These are phyloP conservation scores for Beta macrorhiza DNA, from an alignment of 179 eudicot species.

Conservation along the genomic window DNA sequence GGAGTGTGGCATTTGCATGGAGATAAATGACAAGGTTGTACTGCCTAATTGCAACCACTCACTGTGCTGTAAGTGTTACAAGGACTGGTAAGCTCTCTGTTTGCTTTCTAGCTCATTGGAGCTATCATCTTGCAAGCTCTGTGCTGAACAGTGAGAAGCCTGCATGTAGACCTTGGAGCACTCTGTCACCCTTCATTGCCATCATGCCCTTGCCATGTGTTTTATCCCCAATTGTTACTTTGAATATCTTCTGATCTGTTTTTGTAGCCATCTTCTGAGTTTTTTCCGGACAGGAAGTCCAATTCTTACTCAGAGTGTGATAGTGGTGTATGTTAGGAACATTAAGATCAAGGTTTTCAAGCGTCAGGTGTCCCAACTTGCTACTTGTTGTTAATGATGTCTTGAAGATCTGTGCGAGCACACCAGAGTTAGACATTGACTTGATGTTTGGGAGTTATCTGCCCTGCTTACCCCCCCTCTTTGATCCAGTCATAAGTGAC, in stretches of 20 bases:
- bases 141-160: not conserved
- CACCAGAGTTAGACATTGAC: not conserved
- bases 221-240: not conserved
- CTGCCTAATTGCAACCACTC: constrained; percentile 50
- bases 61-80: constrained; percentile 46
- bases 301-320: not conserved
- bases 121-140: not conserved
- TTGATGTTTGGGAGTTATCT: not conserved
- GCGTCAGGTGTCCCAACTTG: not conserved
- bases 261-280: not conserved
- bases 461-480: not conserved
- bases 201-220: not conserved
- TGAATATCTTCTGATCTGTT: not conserved
- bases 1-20: constrained; percentile 63
- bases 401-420: not conserved
- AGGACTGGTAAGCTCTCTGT: constrained; percentile 44
- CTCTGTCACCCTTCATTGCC: not conserved
- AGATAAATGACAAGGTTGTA: constrained; percentile 36
- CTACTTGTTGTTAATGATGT: not conserved
- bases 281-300: not conserved
- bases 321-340: not conserved
- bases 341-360: not conserved
- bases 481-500: not conserved
- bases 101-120: not conserved
- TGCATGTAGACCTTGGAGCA: not conserved